A percentile compares a stretch with the other conserved stretches of the same genome.
These are phyloP conservation scores for Hypoxylon crocopeplum DNA, from an alignment of 495 filamentous ascomycete species.

Conservation along the genomic window DNA sequence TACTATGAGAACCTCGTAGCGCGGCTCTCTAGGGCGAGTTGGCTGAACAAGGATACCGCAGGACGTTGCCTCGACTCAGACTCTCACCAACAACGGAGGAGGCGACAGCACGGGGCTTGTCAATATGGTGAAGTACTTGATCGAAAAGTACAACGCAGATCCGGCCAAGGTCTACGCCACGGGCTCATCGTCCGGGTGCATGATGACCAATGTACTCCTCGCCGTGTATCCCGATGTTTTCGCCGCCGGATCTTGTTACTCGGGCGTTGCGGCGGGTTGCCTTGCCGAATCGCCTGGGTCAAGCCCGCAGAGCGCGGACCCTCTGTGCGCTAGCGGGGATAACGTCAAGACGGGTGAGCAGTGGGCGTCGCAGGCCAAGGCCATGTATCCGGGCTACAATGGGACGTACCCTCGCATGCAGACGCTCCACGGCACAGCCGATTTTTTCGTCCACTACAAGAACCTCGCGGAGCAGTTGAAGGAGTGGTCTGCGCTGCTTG, in stretches of 20 bases:
- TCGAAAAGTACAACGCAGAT: constrained; percentile 54
- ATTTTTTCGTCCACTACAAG: constrained; percentile 41
- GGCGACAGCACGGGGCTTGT: constrained; percentile 53
- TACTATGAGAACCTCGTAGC: not conserved
- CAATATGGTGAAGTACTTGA: constrained; percentile 60
- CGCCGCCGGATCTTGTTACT: constrained; percentile 49
- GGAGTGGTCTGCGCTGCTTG: constrained; percentile 48
- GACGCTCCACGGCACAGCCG: constrained; percentile 47
- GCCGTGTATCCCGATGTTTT: constrained; percentile 51
- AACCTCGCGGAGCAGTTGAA: constrained; percentile 56
- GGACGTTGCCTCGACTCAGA: constrained; percentile 50
- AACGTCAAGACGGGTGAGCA: constrained; percentile 42
- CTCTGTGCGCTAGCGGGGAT: constrained; percentile 45
- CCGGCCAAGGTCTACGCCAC: constrained; percentile 53
- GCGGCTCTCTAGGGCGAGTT: constrained; percentile 2
- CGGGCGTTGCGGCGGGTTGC: constrained; percentile 48
- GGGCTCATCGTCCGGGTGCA: constrained; percentile 57
- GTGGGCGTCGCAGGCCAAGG: constrained; percentile 42
- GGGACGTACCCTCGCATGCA: constrained; percentile 49
- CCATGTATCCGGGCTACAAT: constrained; percentile 45
- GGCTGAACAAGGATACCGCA: constrained; percentile 43
- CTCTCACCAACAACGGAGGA: constrained; percentile 50
- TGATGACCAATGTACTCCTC: constrained; percentile 57
- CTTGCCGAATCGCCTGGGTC: constrained; percentile 44
- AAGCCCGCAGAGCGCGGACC: constrained; percentile 49